These are phyloP conservation scores for Colletotrichum tabaci DNA, from an alignment of 2,329 filamentous ascomycete genomes.

Conservation along the genomic window DNA sequence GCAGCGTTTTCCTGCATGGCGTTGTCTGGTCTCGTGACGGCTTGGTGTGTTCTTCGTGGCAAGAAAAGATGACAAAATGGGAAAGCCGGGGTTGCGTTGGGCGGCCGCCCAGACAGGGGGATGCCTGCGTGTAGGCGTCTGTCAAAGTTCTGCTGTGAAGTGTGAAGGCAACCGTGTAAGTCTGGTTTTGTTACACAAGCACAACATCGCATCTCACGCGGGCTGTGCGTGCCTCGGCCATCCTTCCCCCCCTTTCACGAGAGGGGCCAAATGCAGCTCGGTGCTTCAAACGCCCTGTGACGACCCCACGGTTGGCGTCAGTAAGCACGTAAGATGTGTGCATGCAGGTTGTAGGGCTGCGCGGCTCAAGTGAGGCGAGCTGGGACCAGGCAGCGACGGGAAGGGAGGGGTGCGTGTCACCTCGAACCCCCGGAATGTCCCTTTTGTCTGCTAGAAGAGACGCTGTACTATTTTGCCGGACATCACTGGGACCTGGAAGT, in stretches of 20 bases:
- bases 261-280: background rate
- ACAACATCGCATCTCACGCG: background rate
- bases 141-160: background rate
- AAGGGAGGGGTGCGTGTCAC: slow-evolving; percentile 1
- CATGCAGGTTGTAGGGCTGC: slow-evolving; percentile 36
- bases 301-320: slow-evolving; percentile 13
- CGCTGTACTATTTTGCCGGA: background rate
- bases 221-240: slow-evolving; percentile 1
- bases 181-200: background rate
- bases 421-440: background rate
- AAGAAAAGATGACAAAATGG: background rate
- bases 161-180: background rate
- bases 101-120: background rate
- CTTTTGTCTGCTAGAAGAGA: background rate
- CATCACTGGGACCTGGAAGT: no score
- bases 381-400: slow-evolving; percentile 1
- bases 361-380: slow-evolving; percentile 25
- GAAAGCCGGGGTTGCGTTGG: background rate
- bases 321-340: background rate
- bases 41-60: background rate
- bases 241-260: no score
- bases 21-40: slow-evolving; percentile 3
- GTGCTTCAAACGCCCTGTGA: background rate
- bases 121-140: background rate
- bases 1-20: background rate